Percentiles rank a stretch among this genome's conserved stretches.
Evolutionary conservation across 139 green algal genomes (phyloP).

Genomic region (Picochlorum sp.): DNA sequence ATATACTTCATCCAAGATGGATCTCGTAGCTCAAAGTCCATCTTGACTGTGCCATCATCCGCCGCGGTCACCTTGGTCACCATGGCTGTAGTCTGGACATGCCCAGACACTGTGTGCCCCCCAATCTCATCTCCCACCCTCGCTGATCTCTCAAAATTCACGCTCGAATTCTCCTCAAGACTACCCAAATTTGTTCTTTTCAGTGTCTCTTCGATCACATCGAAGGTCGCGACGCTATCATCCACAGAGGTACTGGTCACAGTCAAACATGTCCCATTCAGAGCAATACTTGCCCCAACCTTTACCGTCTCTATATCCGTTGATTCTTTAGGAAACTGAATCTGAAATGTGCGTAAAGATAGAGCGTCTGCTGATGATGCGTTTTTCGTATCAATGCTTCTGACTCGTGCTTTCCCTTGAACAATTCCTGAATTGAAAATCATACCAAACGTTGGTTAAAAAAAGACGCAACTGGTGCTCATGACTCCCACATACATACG

Average conservation of each 20-base stretch:
- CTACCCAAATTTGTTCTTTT: slow-evolving; percentile 77
- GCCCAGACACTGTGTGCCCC: slow-evolving; percentile 84
- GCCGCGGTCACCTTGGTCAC: slow-evolving; percentile 43
- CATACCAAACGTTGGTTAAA: too few relatives aligned
- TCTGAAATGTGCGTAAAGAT: slow-evolving; percentile 22
- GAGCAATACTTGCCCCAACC: slow-evolving; percentile 77
- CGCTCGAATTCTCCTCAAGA: slow-evolving; percentile 38
- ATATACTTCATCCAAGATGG: slow-evolving; percentile 84
- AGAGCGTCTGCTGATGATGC: slow-evolving; percentile 38
- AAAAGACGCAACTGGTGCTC: too few relatives aligned
- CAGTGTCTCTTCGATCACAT: slow-evolving; percentile 91
- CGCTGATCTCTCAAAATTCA: slow-evolving; percentile 78
- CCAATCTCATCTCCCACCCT: slow-evolving; percentile 84
- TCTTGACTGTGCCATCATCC: slow-evolving; percentile 56
- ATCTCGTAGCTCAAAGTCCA: slow-evolving; percentile 61
- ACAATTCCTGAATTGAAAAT: slow-evolving; percentile 64
- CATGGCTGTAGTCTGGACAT: slow-evolving; percentile 71
- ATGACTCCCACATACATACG: too few relatives aligned
- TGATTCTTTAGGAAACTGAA: slow-evolving; percentile 60
- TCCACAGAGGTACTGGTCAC: slow-evolving; percentile 32
- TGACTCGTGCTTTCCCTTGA: slow-evolving; percentile 65
- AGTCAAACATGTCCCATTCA: slow-evolving; percentile 93
- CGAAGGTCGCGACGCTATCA: slow-evolving; percentile 50
- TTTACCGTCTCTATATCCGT: slow-evolving; percentile 32
- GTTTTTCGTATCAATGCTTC: slow-evolving; percentile 30